A percentile compares a stretch with the other conserved stretches of the same genome.
Evolutionary conservation across 1,284 basidiomycete species (phyloP).

Genomic region (Vanrija sp.): DNA sequence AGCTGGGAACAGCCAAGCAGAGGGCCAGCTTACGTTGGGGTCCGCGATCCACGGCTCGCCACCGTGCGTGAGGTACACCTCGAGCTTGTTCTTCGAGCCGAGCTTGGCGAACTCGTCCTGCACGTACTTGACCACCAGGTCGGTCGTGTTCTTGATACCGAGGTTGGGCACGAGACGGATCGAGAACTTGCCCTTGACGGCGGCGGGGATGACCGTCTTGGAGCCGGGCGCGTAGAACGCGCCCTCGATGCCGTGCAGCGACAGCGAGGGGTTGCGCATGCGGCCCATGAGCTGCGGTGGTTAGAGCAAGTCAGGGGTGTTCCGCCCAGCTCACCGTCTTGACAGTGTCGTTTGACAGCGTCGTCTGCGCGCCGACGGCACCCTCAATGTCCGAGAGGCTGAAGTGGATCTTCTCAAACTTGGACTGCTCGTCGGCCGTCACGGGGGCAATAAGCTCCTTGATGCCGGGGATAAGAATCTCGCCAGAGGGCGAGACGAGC

Average conservation of each 20-base stretch:
- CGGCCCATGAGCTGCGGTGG: slow-evolving; percentile 41
- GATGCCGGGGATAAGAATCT: slow-evolving; percentile 87
- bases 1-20: neutral
- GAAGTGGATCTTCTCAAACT: slow-evolving; percentile 74
- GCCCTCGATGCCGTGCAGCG: slow-evolving; percentile 94
- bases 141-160: slow-evolving; percentile 65
- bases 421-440: slow-evolving; percentile 68
- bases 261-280: slow-evolving; percentile 69
- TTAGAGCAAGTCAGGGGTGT: neutral
- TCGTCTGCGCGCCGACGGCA: slow-evolving; percentile 71
- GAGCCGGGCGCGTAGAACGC: slow-evolving; percentile 82
- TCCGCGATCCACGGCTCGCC: slow-evolving; percentile 81
- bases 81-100: slow-evolving; percentile 72
- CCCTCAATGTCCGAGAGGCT: slow-evolving; percentile 65
- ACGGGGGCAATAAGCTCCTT: slow-evolving; percentile 80
- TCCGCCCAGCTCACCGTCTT: slow-evolving; percentile 53
- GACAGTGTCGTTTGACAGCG: slow-evolving; percentile 75
- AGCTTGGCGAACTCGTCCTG: slow-evolving; percentile 77
- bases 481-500: slow-evolving; percentile 76
- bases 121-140: slow-evolving; percentile 69
- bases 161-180: slow-evolving; percentile 84
- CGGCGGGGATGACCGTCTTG: slow-evolving; percentile 94
- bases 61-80: slow-evolving; percentile 67
- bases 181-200: slow-evolving; percentile 85
- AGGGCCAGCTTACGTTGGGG: slow-evolving; percentile 27